These are phyloP conservation scores for Akanthomyces uredinophilus DNA, from an alignment of 2,329 filamentous ascomycete species.

Conservation along the genomic window DNA sequence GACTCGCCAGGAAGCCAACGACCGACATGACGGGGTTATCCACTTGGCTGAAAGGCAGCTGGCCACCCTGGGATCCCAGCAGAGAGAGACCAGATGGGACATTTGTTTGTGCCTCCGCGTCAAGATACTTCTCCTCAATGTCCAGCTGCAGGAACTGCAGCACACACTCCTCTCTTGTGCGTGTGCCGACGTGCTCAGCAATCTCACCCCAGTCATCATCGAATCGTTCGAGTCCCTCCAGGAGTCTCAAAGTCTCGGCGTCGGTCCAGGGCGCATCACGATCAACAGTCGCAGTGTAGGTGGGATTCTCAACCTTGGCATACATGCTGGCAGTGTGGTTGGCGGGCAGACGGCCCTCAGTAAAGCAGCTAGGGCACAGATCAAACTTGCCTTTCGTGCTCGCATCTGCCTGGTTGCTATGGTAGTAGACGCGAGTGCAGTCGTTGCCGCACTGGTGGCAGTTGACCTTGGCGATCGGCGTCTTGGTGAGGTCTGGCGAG, in stretches of 20 bases:
- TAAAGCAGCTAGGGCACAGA: slow-evolving; percentile 84
- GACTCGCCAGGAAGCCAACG: slow-evolving; percentile 84
- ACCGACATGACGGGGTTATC: slow-evolving; percentile 98
- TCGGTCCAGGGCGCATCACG: slow-evolving; percentile 88
- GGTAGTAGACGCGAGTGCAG: slow-evolving; percentile 64
- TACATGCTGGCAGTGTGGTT: slow-evolving; percentile 78
- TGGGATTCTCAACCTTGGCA: slow-evolving; percentile 82
- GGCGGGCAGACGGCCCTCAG: slow-evolving; percentile 75
- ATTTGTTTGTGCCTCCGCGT: slow-evolving; percentile 57
- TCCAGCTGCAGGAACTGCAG: slow-evolving; percentile 94
- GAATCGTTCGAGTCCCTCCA: slow-evolving; percentile 87
- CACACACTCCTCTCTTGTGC: slow-evolving; percentile 92
- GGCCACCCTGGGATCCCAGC: slow-evolving; percentile 69
- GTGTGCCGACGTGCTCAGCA: slow-evolving; percentile 83
- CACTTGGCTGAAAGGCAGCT: slow-evolving; percentile 82
- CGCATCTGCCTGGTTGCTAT: slow-evolving; percentile 52
- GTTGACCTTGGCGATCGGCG: slow-evolving; percentile 64
- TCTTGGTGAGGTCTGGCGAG: slow-evolving; percentile 59
- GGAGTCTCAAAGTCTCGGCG: slow-evolving; percentile 77
- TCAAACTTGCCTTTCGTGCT: slow-evolving; percentile 72
- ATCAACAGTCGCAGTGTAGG: slow-evolving; percentile 72
- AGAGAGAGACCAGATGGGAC: slow-evolving; percentile 56
- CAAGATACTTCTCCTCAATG: slow-evolving; percentile 95
- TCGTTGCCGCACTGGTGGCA: slow-evolving; percentile 92
- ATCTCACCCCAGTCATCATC: slow-evolving; percentile 96